Conservation (phyloP, 192 early-diverging fungal genomes). For the Jimgerdemannia lactiflua region DNA sequence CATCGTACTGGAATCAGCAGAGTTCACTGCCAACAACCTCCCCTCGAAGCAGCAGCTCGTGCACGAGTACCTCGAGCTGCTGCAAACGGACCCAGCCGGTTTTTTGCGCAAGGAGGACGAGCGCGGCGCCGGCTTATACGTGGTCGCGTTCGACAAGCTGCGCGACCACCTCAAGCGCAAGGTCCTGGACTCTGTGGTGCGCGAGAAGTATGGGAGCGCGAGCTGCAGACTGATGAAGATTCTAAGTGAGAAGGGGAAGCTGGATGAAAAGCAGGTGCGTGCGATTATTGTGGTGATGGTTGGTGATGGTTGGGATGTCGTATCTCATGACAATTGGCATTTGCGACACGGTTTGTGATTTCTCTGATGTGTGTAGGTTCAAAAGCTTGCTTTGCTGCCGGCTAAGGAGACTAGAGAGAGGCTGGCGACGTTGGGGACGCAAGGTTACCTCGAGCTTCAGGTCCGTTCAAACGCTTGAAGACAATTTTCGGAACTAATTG, state of each 20-base stretch:
- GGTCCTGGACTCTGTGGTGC: conserved; percentile 51
- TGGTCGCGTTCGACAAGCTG: conserved; percentile 55
- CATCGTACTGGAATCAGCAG: conserved; percentile 16
- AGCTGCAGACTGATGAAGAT: conserved; percentile 63
- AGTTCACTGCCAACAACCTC: conserved; percentile 1
- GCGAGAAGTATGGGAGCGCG: conserved; percentile 56
- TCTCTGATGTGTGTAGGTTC: conserved; percentile 23
- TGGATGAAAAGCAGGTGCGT: conserved; percentile 63
- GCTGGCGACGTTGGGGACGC: conserved; percentile 42
- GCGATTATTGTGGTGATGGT: not conserved
- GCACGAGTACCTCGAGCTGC: conserved; percentile 56
- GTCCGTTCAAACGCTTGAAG: not conserved
- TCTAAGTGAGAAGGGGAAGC: conserved; percentile 67
- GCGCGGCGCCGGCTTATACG: conserved; percentile 55
- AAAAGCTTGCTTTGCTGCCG: conserved; percentile 66
- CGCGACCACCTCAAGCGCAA: conserved; percentile 49
- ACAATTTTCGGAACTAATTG: too few relatives aligned
- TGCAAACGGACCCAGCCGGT: conserved; percentile 48
- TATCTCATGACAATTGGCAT: not conserved
- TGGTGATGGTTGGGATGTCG: not conserved
- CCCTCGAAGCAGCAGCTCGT: conserved; percentile 37
- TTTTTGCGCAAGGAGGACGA: conserved; percentile 56
- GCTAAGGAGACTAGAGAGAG: conserved; percentile 60
- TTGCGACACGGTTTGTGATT: not conserved
- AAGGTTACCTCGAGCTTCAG: conserved; percentile 40